A percentile compares a stretch with the other conserved stretches of the same genome.
Evolutionary conservation across 139 green algal species (phyloP).

Genomic region (Klebsormidium nitens): DNA sequence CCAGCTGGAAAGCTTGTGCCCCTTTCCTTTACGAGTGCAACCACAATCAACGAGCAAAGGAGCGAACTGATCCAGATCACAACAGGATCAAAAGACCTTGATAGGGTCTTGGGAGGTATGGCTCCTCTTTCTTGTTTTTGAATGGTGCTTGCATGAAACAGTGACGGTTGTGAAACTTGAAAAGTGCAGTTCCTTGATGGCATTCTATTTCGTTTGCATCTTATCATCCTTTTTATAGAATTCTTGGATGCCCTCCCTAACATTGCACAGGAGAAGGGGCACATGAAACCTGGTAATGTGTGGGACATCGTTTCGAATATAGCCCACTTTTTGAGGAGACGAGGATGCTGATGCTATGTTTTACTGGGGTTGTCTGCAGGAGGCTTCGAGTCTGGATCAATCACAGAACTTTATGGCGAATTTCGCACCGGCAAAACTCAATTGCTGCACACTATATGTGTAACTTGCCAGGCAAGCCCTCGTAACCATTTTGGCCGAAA

Average conservation of each 20-base stretch:
- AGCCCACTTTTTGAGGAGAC: no score
- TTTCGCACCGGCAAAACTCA: conserved; percentile 95
- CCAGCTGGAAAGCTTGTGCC: conserved; percentile 84
- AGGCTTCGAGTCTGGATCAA: conserved; percentile 93
- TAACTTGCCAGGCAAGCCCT: conserved; percentile 77
- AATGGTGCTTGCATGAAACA: no score
- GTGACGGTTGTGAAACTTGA: no score
- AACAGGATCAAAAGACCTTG: conserved; percentile 85
- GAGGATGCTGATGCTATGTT: not conserved
- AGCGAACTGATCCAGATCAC: conserved; percentile 77
- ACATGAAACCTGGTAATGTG: no score
- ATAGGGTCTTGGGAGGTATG: conserved; percentile 71
- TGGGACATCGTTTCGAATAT: no score
- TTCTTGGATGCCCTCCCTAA: no score
- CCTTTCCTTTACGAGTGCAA: conserved; percentile 92
- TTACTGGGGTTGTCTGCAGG: conserved; percentile 45
- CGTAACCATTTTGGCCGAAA: no score
- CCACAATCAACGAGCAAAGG: conserved; percentile 67
- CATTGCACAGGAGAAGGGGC: no score
- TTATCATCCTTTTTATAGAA: no score
- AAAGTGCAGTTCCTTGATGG: no score
- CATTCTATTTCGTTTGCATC: no score
- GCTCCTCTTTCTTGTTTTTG: not conserved
- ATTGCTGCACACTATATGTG: conserved; percentile 94
- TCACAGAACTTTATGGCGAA: conserved; percentile 98